Evolutionary conservation across 164 flowering plant genomes (phyloP).

Genomic region (Kalanchoe fedtschenkoi): DNA sequence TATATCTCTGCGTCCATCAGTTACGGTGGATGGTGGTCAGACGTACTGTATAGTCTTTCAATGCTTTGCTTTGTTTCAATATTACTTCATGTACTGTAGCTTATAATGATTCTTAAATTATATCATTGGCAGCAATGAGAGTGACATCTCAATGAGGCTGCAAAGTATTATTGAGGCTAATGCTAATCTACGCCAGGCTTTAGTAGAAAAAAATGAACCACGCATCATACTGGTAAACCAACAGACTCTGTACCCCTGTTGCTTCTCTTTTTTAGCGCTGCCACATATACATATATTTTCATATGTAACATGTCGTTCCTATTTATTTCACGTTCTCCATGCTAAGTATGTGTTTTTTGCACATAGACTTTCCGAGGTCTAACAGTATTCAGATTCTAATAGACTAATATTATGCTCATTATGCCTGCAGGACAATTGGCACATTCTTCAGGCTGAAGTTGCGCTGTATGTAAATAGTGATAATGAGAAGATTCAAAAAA

Average conservation of each 20-base stretch:
- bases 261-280: not conserved
- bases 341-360: not conserved
- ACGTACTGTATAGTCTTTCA: conserved; percentile 26
- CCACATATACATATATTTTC: too few relatives aligned
- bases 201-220: conserved; percentile 25
- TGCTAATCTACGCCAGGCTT: conserved; percentile 37
- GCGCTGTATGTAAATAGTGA: conserved; percentile 83
- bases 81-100: not conserved
- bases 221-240: conserved; percentile 40
- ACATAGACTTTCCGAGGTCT: not conserved
- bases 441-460: conserved; percentile 61
- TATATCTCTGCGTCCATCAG: conserved; percentile 76
- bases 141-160: conserved; percentile 62
- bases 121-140: conserved; percentile 70
- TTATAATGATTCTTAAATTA: not conserved
- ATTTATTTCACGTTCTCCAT: not conserved
- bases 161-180: conserved; percentile 43
- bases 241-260: not conserved
- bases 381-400: not conserved
- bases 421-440: conserved; percentile 53
- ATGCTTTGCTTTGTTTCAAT: not conserved
- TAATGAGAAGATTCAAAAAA: conserved; percentile 40
- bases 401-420: not conserved
- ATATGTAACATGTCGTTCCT: too few relatives aligned
- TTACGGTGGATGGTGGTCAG: conserved; percentile 44